These are phyloP conservation scores for Oehlia diaphana DNA, from an alignment of 192 early-diverging fungal genomes.

Conservation along the genomic window DNA sequence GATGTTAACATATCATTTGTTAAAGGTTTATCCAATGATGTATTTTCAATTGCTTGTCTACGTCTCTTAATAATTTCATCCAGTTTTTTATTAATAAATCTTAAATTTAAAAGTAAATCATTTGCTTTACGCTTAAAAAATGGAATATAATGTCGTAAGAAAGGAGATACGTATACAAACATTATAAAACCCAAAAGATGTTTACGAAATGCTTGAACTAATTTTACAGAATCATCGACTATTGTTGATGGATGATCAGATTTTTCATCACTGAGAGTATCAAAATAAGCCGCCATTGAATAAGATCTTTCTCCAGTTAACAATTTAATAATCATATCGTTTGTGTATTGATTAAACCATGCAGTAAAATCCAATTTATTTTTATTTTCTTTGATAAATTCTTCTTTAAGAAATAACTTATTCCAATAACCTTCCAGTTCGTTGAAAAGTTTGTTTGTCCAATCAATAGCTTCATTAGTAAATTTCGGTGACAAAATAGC, in stretches of 20 bases:
- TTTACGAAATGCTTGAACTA: not conserved
- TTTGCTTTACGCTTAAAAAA: not conserved
- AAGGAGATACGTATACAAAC: not conserved
- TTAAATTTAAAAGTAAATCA: not conserved
- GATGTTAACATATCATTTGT: slow-evolving; percentile 16
- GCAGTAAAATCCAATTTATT: not conserved
- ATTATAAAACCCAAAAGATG: not conserved
- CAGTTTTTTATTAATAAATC: not conserved
- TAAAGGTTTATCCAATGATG: not conserved
- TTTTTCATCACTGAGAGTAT: not conserved
- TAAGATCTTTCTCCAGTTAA: not conserved
- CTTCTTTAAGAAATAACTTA: not conserved
- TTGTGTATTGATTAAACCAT: slow-evolving; percentile 7
- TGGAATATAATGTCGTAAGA: not conserved
- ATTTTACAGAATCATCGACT: not conserved
- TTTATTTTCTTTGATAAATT: not conserved
- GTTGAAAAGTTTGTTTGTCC: not conserved
- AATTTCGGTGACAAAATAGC: not conserved
- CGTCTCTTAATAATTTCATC: not conserved
- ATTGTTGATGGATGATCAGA: not conserved
- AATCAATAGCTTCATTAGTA: not conserved
- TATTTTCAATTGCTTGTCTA: slow-evolving; percentile 17
- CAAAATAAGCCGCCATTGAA: slow-evolving; percentile 9
- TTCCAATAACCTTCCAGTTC: not conserved
- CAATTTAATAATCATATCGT: not conserved